These are phyloP conservation scores for Malassezia equina DNA, from an alignment of 1,284 basidiomycete genomes.

Conservation along the genomic window DNA sequence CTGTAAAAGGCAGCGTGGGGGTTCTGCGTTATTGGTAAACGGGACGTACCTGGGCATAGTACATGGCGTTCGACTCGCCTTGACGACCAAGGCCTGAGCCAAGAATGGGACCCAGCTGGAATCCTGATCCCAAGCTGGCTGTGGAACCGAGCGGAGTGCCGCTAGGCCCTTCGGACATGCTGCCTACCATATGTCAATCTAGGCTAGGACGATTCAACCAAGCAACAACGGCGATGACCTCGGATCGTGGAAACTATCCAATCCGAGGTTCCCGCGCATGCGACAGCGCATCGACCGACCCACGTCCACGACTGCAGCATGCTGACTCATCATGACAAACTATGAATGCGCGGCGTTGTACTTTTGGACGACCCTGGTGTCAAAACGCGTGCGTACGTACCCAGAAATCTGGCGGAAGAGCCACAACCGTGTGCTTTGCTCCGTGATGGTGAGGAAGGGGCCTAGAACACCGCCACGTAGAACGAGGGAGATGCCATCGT, in stretches of 20 bases:
- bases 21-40: background rate
- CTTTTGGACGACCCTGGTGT: conserved; percentile 16
- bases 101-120: conserved; percentile 12
- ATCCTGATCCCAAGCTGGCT: conserved; percentile 5
- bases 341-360: conserved; percentile 19
- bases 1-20: conserved; percentile 9
- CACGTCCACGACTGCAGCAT: background rate
- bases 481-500: conserved; percentile 54
- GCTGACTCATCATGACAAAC: background rate
- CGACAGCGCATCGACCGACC: conserved; percentile 1
- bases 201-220: background rate
- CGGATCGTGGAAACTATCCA: background rate
- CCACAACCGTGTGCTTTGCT: conserved; percentile 54
- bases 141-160: conserved; percentile 8
- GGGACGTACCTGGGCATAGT: conserved; percentile 16
- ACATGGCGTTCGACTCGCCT: conserved; percentile 15
- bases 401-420: conserved; percentile 54
- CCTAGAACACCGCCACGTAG: conserved; percentile 54
- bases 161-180: conserved; percentile 12
- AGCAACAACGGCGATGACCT: background rate
- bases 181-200: background rate
- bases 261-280: background rate
- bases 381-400: background rate
- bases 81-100: conserved; percentile 5
- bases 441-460: conserved; percentile 54